Evolutionary conservation across 495 filamentous ascomycete genomes (phyloP), one percentile per base, ranked within the genome.

Genomic region (Hyaloscypha bicolor): DNA sequence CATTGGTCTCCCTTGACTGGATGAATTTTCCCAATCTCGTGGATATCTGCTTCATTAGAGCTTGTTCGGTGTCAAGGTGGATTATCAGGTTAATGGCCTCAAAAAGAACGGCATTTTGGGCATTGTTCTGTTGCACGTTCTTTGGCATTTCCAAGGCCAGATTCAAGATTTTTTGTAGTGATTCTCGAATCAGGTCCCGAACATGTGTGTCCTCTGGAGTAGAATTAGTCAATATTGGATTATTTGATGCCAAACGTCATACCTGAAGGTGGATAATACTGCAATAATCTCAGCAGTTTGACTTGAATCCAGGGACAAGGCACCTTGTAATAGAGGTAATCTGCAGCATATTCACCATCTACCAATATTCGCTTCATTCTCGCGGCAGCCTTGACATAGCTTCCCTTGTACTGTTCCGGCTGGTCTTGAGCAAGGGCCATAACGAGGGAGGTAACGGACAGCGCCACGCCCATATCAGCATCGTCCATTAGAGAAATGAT

Each of bases 401-500:
- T 89, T 25, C 93, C 93, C 77, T 93, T 94, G 79, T 97, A 99
- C 74, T 92, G 90, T 12, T 98, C 95, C 4, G 90, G 88, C 71
- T 94, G 89, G 67, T 98, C 95, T 76, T 97, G 96, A 9, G 91
- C 95, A 67, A 98, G 76, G 12, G 96, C 90, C 94, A 97, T 98
- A 64, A 99, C 90, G 19, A 99, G 82, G 32, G 96, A 99, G 0
- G 96, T 98, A 33, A 98, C 93, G 0, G 96, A 99, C 9, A 98
- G 81, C 2, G 93, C 91, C 29, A 99, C 96, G 64, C 96, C 96
- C 79, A 97, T 88, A 70, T 99, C 94, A 6, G 87, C 84, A 69
- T 99, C 96, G 74, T 99, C 96, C 96, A 99, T 98, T 19, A 99
- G 82, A 2, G 94, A 94, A 75, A 99, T 97, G 72, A 99, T 97